phyloP scores from a whole-genome alignment of 371 early-diverging fungal genomes.

The Mortierella sp. region DNA sequence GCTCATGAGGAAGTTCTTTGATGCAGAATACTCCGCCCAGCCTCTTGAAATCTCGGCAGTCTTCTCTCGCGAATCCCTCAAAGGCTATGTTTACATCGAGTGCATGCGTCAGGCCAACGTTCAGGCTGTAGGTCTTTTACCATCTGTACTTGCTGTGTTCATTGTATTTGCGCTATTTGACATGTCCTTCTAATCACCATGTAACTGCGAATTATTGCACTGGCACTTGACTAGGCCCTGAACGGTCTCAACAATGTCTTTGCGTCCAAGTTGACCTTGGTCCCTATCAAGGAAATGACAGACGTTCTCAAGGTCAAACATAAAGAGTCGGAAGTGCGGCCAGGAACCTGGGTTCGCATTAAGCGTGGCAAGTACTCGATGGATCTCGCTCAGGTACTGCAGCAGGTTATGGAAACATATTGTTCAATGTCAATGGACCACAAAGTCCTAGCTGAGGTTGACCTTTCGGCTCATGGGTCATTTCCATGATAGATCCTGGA shows the following conservation, averaged over 20 bases:
- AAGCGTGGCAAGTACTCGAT: conserved; percentile 96
- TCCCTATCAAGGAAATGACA: conserved; percentile 97
- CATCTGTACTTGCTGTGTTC: background rate
- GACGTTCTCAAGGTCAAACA: conserved; percentile 87
- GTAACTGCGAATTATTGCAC: background rate
- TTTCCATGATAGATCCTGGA: conserved; percentile 65
- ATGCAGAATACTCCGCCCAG: conserved; percentile 67
- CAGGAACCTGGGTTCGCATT: conserved; percentile 93
- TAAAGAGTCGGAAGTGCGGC: conserved; percentile 75
- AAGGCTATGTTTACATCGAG: conserved; percentile 98
- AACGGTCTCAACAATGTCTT: conserved; percentile 81
- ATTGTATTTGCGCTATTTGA: background rate
- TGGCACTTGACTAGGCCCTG: conserved; percentile 61
- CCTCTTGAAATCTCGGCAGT: conserved; percentile 83
- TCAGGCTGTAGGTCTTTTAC: conserved; percentile 60
- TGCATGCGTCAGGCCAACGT: conserved; percentile 89
- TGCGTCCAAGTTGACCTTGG: conserved; percentile 80
- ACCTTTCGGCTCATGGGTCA: background rate
- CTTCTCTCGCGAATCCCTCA: conserved; percentile 88
- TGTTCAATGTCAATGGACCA: too few relatives aligned
- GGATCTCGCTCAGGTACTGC: conserved; percentile 89
- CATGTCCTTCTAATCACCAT: background rate
- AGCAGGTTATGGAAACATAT: too few relatives aligned
- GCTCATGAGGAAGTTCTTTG: conserved; percentile 84
- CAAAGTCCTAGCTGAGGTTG: too few relatives aligned